A percentile compares a stretch with the other conserved stretches of the same genome.
These are phyloP conservation scores for Acacia concinna DNA, from an alignment of 331 rosid species.

Conservation along the genomic window DNA sequence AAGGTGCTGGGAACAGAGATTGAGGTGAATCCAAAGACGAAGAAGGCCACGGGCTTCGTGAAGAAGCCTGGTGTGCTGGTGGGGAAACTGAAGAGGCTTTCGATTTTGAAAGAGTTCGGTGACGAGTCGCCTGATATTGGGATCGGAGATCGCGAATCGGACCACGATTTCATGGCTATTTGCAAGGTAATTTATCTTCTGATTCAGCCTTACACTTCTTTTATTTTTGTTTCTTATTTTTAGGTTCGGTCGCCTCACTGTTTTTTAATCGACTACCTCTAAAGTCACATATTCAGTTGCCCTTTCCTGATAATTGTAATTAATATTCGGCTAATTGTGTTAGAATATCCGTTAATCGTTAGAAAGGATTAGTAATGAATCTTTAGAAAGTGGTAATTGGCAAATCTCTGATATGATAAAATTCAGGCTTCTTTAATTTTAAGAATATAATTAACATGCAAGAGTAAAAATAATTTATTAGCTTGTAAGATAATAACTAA, in stretches of 20 bases:
- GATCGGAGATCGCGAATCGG: slow-evolving; percentile 80
- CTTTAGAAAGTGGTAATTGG: not conserved
- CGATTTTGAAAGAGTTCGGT: slow-evolving; percentile 74
- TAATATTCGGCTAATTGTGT: not conserved
- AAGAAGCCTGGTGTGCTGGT: slow-evolving; percentile 94
- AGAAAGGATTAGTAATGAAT: not conserved
- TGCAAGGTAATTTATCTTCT: slow-evolving; percentile 73
- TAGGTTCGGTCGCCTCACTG: not conserved
- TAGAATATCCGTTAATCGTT: not conserved
- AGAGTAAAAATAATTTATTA: not conserved
- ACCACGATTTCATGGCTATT: slow-evolving; percentile 88
- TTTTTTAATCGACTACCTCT: not conserved
- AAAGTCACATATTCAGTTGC: not conserved
- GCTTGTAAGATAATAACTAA: not conserved
- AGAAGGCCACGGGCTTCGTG: slow-evolving; percentile 91
- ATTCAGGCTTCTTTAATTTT: not conserved
- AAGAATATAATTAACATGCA: not conserved
- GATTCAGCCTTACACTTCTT: not conserved
- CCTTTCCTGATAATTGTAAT: not conserved
- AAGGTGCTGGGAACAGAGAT: slow-evolving; percentile 89
- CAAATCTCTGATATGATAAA: not conserved
- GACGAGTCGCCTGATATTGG: slow-evolving; percentile 78
- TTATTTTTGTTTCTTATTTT: not conserved
- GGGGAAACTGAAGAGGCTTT: slow-evolving; percentile 63
- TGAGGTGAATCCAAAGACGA: slow-evolving; percentile 92